Evolutionary conservation across 2,329 filamentous ascomycete species (phyloP).

Genomic region (Cladosporium sp.): DNA sequence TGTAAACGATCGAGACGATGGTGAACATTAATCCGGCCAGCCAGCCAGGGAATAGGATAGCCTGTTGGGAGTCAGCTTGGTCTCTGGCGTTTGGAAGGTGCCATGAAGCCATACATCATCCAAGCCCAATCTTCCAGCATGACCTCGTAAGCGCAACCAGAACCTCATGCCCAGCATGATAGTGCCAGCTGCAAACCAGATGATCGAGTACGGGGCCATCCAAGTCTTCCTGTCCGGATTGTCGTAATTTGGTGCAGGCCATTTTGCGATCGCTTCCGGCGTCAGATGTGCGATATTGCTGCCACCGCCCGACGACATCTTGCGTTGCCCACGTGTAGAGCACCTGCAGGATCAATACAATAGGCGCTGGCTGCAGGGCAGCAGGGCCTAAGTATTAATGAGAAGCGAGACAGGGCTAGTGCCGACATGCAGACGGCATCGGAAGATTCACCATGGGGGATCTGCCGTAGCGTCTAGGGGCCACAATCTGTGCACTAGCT

Average conservation of each 20-base stretch:
- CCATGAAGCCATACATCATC: slow-evolving; percentile 26
- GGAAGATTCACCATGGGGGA: too few relatives aligned
- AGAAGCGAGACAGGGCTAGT: too few relatives aligned
- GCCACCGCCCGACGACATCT: neutral
- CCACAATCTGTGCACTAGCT: too few relatives aligned
- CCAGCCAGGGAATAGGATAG: slow-evolving; percentile 21
- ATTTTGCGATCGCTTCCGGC: slow-evolving; percentile 9
- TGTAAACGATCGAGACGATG: slow-evolving; percentile 17
- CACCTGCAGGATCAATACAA: slow-evolving; percentile 5
- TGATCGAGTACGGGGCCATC: slow-evolving; percentile 23
- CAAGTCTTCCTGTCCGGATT: slow-evolving; percentile 17
- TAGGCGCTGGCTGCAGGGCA: neutral
- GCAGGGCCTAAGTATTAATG: too few relatives aligned
- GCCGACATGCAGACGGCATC: too few relatives aligned
- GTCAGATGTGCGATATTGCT: slow-evolving; percentile 14
- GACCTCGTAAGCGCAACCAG: slow-evolving; percentile 25
- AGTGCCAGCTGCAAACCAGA: slow-evolving; percentile 23
- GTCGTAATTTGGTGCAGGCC: slow-evolving; percentile 13
- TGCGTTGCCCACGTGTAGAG: neutral
- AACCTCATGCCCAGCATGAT: slow-evolving; percentile 23
- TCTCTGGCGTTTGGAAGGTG: neutral
- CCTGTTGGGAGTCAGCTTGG: slow-evolving; percentile 11
- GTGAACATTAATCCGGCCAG: slow-evolving; percentile 21
- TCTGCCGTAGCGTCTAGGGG: too few relatives aligned
- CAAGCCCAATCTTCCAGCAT: slow-evolving; percentile 23